Evolutionary conservation across 2,329 filamentous ascomycete species (phyloP), one percentile per base, ranked within the genome.

Genomic region (Colletotrichum echinochloae): DNA sequence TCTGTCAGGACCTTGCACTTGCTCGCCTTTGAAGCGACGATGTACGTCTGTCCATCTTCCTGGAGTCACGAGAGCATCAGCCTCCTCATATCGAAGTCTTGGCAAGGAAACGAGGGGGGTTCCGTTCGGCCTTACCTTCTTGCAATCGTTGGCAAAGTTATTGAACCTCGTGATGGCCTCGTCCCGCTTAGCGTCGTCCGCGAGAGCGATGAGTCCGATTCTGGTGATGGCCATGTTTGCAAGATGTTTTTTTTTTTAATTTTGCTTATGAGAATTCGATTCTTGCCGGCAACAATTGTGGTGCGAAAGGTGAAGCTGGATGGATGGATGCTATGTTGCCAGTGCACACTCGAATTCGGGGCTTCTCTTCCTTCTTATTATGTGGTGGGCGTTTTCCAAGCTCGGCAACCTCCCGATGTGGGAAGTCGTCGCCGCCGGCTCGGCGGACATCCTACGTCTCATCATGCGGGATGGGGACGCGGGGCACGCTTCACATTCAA

Each of bases 1-100:
- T 64, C 68, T 37, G 68, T 68, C 39, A 71, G 59, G 4, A 68
- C 60, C 30, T 64, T 64, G 30, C 68, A 71, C 59, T 69, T 71
- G 65, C 65, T 68, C 46, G 59, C 68, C 46, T 71, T 71, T 8
- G 68, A 64, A 35, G 65, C 59, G 57, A 71, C 65, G 33, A 71
- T 59, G 65, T 71, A 69, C 1, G 65, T 59, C 54, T 59, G 51
- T 33, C 65, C 68, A 28, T 71, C 65, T 14, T 60, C 41, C 68
- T 71, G 5, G 6, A 4, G 16, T 23, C 52, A 59, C 0, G 7
- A 23, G 30, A 37, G 6, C 12, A 26, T 55, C 33, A 55, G 52
- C n/a, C 20, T 37, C 33, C 26, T 9, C 20, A 56, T 9, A 20
- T n/a, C 16, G 18, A 9, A 1, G 5, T 6, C 18, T 54, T 39